phyloP scores from a whole-genome alignment of 345 rosid species.

The Nasturtium officinale region DNA sequence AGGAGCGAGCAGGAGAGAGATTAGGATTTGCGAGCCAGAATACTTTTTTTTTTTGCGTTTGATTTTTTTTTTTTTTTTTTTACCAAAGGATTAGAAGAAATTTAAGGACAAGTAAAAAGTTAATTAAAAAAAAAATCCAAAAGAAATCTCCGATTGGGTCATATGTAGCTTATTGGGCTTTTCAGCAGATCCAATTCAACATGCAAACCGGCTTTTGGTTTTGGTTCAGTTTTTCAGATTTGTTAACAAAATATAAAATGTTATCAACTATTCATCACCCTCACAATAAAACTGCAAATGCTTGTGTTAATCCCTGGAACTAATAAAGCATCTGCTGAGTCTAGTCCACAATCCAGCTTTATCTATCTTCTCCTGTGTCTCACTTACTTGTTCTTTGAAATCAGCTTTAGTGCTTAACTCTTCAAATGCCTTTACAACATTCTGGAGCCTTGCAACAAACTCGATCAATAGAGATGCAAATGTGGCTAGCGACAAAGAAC shows the following conservation, averaged over 20 bases:
- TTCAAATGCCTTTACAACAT: slow-evolving; percentile 63
- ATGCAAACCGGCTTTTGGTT: background rate
- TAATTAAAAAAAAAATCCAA: background rate
- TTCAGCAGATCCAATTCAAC: background rate
- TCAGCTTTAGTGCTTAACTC: slow-evolving; percentile 71
- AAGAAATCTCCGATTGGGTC: background rate
- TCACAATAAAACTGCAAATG: background rate
- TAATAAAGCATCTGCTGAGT: slow-evolving; percentile 45
- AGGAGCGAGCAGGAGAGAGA: slow-evolving; percentile 20
- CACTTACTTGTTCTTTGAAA: slow-evolving; percentile 51
- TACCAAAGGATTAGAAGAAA: background rate
- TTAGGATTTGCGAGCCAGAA: slow-evolving; percentile 28
- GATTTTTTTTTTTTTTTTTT: too few species aligned
- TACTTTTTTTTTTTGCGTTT: too few species aligned
- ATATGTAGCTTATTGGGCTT: slow-evolving; percentile 18
- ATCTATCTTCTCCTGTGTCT: slow-evolving; percentile 13
- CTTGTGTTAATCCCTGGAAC: slow-evolving; percentile 35
- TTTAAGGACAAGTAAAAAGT: background rate
- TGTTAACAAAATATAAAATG: too few species aligned
- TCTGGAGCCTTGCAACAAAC: slow-evolving; percentile 89
- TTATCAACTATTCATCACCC: slow-evolving; percentile 12
- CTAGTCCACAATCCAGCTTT: slow-evolving; percentile 49
- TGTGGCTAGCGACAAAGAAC: slow-evolving; percentile 81
- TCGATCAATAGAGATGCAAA: slow-evolving; percentile 79
- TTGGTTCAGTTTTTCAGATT: background rate